Percentiles rank a stretch among this genome's conserved stretches.
phyloP scores from a whole-genome alignment of 805 yeast genomes.

The Vanderwaltozyma tropicalis region DNA sequence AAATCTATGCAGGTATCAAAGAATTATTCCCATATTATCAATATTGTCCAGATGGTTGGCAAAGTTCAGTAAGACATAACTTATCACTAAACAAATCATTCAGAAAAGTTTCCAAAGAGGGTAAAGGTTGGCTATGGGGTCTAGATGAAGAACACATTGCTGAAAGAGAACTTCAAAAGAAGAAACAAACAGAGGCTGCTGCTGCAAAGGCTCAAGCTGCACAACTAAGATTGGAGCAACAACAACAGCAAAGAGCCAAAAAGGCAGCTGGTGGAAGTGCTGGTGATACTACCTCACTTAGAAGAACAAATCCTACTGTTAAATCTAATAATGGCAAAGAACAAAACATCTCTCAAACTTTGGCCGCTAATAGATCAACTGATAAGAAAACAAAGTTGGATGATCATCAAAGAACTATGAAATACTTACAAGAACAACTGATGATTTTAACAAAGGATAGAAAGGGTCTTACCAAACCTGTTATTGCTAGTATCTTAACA shows the following conservation, averaged over 20 bases:
- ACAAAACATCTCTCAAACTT: conserved; percentile 29
- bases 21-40: conserved; percentile 84
- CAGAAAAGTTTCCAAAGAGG: conserved; percentile 68
- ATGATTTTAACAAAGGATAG: conserved; percentile 70
- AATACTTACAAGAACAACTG: conserved; percentile 77
- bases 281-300: conserved; percentile 9
- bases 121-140: conserved; percentile 95
- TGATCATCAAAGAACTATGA: conserved; percentile 48
- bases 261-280: conserved; percentile 11
- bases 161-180: conserved; percentile 68
- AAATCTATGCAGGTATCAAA: conserved; percentile 77
- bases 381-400: conserved; percentile 22
- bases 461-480: conserved; percentile 65
- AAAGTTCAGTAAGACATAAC: conserved; percentile 84
- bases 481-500: conserved; percentile 75
- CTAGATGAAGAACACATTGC: conserved; percentile 75
- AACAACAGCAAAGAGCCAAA: conserved; percentile 32
- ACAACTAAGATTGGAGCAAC: conserved; percentile 42
- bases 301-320: conserved; percentile 3
- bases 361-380: conserved; percentile 24
- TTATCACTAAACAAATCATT: conserved; percentile 79
- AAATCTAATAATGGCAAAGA: conserved; percentile 11
- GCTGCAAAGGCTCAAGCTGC: conserved; percentile 50
- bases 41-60: conserved; percentile 98
- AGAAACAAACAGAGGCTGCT: conserved; percentile 55